These are phyloP conservation scores for Phytophthora boehmeriae DNA, from an alignment of 352 stramenopile genomes.

Conservation along the genomic window DNA sequence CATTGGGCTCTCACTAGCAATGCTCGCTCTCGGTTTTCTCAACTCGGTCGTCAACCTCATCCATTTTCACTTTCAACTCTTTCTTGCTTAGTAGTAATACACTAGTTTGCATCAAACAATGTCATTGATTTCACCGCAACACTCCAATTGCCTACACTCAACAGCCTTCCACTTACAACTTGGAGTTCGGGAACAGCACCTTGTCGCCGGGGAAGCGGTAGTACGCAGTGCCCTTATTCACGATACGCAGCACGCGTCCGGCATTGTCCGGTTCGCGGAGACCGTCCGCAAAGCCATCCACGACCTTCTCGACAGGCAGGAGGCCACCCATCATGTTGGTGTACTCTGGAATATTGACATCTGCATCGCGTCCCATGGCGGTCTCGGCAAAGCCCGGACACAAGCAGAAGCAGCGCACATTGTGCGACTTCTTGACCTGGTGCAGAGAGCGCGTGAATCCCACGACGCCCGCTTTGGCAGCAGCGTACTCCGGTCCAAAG, in stretches of 20 bases:
- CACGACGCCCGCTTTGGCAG: slow-evolving; percentile 77
- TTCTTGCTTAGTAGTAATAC: slow-evolving; percentile 29
- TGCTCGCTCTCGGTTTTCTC: slow-evolving; percentile 13
- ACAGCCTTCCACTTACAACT: slow-evolving; percentile 41
- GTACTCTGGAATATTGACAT: slow-evolving; percentile 45
- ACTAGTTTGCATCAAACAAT: slow-evolving; percentile 14
- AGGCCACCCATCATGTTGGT: slow-evolving; percentile 62
- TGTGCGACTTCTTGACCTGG: slow-evolving; percentile 62
- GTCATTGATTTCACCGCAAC: slow-evolving; percentile 20
- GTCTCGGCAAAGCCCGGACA: slow-evolving; percentile 77
- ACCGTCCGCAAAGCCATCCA: slow-evolving; percentile 56
- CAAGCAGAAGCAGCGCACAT: slow-evolving; percentile 74
- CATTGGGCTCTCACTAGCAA: slow-evolving; percentile 30
- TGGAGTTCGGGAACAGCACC: slow-evolving; percentile 68
- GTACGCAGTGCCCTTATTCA: slow-evolving; percentile 54
- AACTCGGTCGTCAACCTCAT: slow-evolving; percentile 9
- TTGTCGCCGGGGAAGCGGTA: slow-evolving; percentile 78
- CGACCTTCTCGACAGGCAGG: slow-evolving; percentile 52
- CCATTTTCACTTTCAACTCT: slow-evolving; percentile 24
- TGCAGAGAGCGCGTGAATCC: slow-evolving; percentile 74
- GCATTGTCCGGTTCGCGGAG: slow-evolving; percentile 63
- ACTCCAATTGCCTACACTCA: neutral
- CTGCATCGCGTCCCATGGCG: slow-evolving; percentile 55
- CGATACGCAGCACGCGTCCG: slow-evolving; percentile 62
- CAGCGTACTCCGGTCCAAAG: slow-evolving; percentile 72